These are phyloP conservation scores for Gorgonomyces haynaldii DNA, from an alignment of 192 early-diverging fungal species.

Conservation along the genomic window DNA sequence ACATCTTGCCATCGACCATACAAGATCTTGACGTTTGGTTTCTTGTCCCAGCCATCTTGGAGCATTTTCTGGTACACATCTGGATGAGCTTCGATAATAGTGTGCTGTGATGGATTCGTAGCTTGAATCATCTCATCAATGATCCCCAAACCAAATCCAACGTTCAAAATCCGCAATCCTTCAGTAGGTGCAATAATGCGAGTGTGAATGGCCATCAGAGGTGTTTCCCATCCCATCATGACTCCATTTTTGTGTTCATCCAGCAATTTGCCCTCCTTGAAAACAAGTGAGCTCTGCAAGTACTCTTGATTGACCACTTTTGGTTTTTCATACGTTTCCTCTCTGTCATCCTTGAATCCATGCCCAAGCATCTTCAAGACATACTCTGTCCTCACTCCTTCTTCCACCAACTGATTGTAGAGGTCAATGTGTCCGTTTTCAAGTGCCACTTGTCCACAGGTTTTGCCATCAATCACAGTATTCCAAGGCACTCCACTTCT, in stretches of 20 bases:
- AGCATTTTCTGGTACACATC: constrained; percentile 87
- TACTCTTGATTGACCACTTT: constrained; percentile 55
- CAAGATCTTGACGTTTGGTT: constrained; percentile 67
- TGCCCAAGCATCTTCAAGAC: constrained; percentile 49
- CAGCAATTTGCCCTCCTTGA: constrained; percentile 61
- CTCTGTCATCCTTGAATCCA: constrained; percentile 24
- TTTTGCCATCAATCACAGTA: constrained; percentile 35
- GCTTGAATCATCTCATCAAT: constrained; percentile 76
- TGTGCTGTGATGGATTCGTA: constrained; percentile 54
- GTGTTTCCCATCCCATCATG: constrained; percentile 98
- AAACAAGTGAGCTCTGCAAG: constrained; percentile 64
- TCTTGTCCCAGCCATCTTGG: constrained; percentile 73
- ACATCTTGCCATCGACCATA: constrained; percentile 88
- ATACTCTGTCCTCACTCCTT: constrained; percentile 76
- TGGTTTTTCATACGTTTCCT: constrained; percentile 2
- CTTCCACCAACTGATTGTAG: constrained; percentile 69
- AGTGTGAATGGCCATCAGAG: constrained; percentile 82
- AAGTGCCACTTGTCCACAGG: constrained; percentile 76
- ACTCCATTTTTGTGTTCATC: constrained; percentile 85
- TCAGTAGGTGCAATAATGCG: constrained; percentile 48
- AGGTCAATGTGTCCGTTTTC: constrained; percentile 52
- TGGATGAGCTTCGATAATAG: constrained; percentile 95
- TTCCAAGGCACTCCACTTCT: constrained; percentile 6
- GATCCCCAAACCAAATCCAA: constrained; percentile 87
- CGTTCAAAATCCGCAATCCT: constrained; percentile 14